Base-by-base conservation (phyloP, 176 grass and related monocot species). In the Phoenix dactylifera region DNA sequence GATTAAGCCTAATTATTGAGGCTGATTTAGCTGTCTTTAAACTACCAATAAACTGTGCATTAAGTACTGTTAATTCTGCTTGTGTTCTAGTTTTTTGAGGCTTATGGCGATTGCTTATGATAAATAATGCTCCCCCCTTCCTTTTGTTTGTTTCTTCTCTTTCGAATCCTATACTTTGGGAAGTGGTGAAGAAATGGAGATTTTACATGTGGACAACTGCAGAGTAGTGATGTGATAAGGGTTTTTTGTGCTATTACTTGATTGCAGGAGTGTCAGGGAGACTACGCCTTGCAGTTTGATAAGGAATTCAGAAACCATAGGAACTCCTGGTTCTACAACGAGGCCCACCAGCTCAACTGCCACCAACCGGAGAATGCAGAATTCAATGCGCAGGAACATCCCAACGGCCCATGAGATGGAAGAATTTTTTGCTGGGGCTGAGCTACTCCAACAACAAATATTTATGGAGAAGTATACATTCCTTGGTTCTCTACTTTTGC, bases 281-380 rank as follows among this genome's bases (percentile, higher is more conserved):
- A 81, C 78, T 12, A 89, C 81, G 3, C 81, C 86, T 15, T 85
- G 86, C 71, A 81, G 86, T 75, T 64, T 85, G 30, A 89, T 89
- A 60, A 78, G 64, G 71, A 70, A 30, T 72, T 77, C 81, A 28
- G 81, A 85, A 15, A 72, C 26, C 65, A 81, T 89, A 57, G 59
- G 44, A 16, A 85, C 86, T 25, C 86, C 81, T 24, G 70, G 81
- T 56, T 89, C 86, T 49, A 84, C 81, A 50, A 89, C 81, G 3
- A 85, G 75, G 51, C 57, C 57, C 59, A 77, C 60, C 18, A 72
- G 52, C 63, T 71, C 77, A 1, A 71, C 73, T 62, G 55, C 26
- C 26, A 59, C 69, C 23, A 63, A 30, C 4, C 55, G 55, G 59
- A 78, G 74, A 68, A 32, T 67, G 49, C 66, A 81, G 23, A 29